phyloP scores from a whole-genome alignment of 371 early-diverging fungal genomes.

The Mortierella polycephala region DNA sequence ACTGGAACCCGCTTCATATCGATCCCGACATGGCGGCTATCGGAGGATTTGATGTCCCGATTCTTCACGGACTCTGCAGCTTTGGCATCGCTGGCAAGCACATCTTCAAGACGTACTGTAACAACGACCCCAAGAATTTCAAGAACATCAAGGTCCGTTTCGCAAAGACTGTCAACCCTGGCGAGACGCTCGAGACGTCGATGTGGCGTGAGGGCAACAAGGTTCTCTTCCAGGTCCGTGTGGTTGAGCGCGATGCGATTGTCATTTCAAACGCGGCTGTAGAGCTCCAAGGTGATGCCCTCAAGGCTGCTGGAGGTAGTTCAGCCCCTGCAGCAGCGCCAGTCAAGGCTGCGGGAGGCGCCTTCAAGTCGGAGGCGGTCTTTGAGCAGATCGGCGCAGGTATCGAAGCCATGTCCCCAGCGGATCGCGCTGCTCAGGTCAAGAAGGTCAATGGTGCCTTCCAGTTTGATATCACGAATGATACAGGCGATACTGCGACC shows the following conservation, averaged over 20 bases:
- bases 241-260: slow-evolving; percentile 58
- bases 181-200: slow-evolving; percentile 67
- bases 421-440: slow-evolving; percentile 45
- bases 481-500: slow-evolving; percentile 58
- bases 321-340: slow-evolving; percentile 21
- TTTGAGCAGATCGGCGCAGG: slow-evolving; percentile 44
- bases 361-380: slow-evolving; percentile 52
- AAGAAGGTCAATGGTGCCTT: slow-evolving; percentile 70
- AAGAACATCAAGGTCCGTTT: slow-evolving; percentile 70
- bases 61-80: slow-evolving; percentile 75
- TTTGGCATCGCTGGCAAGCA: slow-evolving; percentile 69
- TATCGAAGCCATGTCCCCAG: slow-evolving; percentile 40
- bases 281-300: slow-evolving; percentile 50
- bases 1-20: slow-evolving; percentile 75
- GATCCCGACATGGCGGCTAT: slow-evolving; percentile 67
- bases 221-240: slow-evolving; percentile 62
- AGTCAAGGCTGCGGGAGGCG: no score
- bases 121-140: slow-evolving; percentile 65
- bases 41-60: slow-evolving; percentile 71
- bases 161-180: slow-evolving; percentile 74
- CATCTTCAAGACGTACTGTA: slow-evolving; percentile 62
- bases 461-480: slow-evolving; percentile 77
- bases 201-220: slow-evolving; percentile 68
- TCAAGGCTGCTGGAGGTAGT: slow-evolving; percentile 42
- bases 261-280: slow-evolving; percentile 61